Base-by-base conservation (phyloP, 257 asterid species). In the Datura wrightii region DNA sequence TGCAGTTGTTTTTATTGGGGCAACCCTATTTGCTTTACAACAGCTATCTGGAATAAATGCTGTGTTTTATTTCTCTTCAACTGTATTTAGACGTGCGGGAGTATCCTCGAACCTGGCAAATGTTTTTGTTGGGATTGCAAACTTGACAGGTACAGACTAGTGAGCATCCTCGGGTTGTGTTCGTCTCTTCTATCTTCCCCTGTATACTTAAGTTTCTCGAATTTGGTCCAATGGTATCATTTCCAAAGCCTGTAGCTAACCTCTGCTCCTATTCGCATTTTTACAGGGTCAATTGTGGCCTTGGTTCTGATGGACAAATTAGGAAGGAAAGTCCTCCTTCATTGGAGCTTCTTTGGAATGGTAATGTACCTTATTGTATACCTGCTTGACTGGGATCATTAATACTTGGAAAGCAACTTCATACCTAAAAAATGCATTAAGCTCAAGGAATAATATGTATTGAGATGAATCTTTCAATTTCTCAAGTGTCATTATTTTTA, bases 21-120 rank as follows among this genome's bases (percentile, higher is more conserved):
- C 99, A 92, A 91, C 94, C 91, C 98, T 96, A 87, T 94, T 90
- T 92, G 98, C 98, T 92, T 93, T 96, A 90, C 99, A 96, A 92
- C 99, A 96, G 95, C 98, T 96, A 87, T 96, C 99, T 92, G 99
- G 99, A 92, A 94, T 96, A 94, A 96, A 96, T 84, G 98, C 99
- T 89, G 98, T 96, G 82, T 96, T 96, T 93, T 96, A 94, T 94
- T 96, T 96, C 96, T 96, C 99, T 92, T 93, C 99, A 89, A 96
- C 97, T 89, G 97, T 96, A 91, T 96, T 96, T 92, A 94, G 99
- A 94, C 98, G 92, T 86, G 94, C 97, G 65, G 99, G 98, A 89
- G 97, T 92, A 86, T 93, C 98, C 86, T 94, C 98, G 72, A 93
- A 90, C 92, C 92, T 96, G 89, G 98, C 96, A 88, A 96, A 94